Evolutionary conservation across 169 alveolate species (phyloP).

Genomic region (Miamiensis avidus): DNA sequence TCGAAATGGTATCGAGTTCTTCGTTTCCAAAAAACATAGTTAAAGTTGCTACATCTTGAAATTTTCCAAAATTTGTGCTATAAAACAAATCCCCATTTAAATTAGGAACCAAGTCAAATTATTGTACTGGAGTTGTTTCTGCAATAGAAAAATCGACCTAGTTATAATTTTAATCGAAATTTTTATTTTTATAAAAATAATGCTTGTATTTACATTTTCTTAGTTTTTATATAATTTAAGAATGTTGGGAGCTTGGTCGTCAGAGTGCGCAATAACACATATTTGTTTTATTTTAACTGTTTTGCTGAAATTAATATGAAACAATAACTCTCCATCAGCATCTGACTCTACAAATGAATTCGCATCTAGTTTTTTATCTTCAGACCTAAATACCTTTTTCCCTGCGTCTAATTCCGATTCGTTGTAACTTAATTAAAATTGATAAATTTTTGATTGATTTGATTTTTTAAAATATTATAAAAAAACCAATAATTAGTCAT

Average conservation of each 20-base stretch:
- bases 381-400: neutral
- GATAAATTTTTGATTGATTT: neutral
- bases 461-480: neutral
- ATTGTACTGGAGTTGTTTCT: neutral
- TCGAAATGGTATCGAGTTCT: neutral
- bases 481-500: too few relatives aligned
- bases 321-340: neutral
- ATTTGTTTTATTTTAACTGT: neutral
- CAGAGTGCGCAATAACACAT: neutral
- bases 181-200: too few relatives aligned
- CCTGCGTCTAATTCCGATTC: neutral
- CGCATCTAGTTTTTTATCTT: neutral
- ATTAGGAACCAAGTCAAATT: neutral
- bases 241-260: neutral
- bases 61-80: neutral
- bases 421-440: neutral
- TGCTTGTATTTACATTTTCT: neutral
- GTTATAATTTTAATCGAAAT: too few relatives aligned
- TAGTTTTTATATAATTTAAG: too few relatives aligned
- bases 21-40: neutral
- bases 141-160: neutral
- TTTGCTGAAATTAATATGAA: neutral
- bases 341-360: neutral
- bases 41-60: neutral
- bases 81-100: neutral